Evolutionary conservation across 495 filamentous ascomycete genomes (phyloP), one percentile per base, ranked within the genome.

Genomic region (Penicillium coffeae): DNA sequence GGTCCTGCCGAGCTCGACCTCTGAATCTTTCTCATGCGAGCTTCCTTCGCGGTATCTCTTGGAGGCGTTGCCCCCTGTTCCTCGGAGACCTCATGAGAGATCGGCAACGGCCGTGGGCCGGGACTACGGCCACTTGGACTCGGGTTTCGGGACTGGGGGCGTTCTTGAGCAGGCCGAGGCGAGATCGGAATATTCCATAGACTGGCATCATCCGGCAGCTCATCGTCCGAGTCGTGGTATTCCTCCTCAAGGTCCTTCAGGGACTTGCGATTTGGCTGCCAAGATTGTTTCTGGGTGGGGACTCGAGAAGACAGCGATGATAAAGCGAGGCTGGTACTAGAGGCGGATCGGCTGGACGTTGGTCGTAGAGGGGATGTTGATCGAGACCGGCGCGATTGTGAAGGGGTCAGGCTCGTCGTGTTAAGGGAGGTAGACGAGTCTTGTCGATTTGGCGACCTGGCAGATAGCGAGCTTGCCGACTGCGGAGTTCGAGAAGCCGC

Each of bases 121-220:
- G 69, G 66, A 33, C 64, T 70, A 21, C 64, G 68, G 8, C 67
- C 58, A 54, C 85, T 85, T 0, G 86, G 87, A 52, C 79, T 81
- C 13, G 65, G 55, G 18, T 55, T 49, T 20, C 71, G 66, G 5
- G 76, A 73, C 0, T 80, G 81, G 3, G 76, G 56, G 38, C 88
- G 78, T 54, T 89, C 86, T 38, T 74, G 72, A 0, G 77, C 73
- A 3, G 88, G 89, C 14, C 90, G 80, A 8, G 93, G 93, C 8
- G 90, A 95, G n/a, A 98, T 81, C 0, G 93, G 93, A 7, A 98
- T 88, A 58, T 97, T 97, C 75, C 89, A 90, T 16, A 98, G 74
- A 56, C 92, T 83, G 13, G 89, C 85, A 56, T 94, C 93, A 45
- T 94, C 89, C 4, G 93, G 93, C 18, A 98, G 80, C 44, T 97